Conservation (phyloP, 2,329 filamentous ascomycete species). For the Alternaria brassicae region DNA sequence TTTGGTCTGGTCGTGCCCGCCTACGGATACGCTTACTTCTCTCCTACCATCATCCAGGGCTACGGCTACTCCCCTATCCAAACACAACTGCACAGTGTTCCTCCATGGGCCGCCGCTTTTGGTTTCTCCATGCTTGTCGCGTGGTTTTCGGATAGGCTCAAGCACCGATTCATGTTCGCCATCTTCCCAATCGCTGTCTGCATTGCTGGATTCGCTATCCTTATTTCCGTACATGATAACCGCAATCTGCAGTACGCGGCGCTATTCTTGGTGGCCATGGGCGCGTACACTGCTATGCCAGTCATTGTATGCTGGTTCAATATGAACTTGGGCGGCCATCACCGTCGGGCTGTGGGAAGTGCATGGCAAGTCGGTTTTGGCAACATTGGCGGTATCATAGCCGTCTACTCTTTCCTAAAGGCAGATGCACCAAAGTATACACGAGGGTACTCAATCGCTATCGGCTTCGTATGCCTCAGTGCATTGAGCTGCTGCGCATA, state of each 20-base stretch:
- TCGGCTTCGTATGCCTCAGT: conserved; percentile 75
- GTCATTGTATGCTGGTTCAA: conserved; percentile 69
- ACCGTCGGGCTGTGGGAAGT: conserved; percentile 56
- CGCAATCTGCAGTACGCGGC: conserved; percentile 74
- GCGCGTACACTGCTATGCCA: conserved; percentile 87
- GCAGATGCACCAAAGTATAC: conserved; percentile 72
- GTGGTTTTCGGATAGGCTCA: conserved; percentile 71
- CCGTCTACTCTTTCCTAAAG: conserved; percentile 58
- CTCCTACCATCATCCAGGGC: conserved; percentile 56
- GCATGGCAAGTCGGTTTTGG: conserved; percentile 58
- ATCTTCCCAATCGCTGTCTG: conserved; percentile 71
- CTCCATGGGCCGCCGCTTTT: conserved; percentile 75
- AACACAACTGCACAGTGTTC: conserved; percentile 63
- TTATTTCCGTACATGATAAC: conserved; percentile 75
- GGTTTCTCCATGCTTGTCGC: conserved; percentile 79
- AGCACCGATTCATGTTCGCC: conserved; percentile 78
- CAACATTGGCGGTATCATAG: conserved; percentile 61
- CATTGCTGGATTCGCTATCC: conserved; percentile 77
- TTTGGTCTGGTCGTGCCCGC: conserved; percentile 54
- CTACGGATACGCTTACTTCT: conserved; percentile 58
- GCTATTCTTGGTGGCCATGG: conserved; percentile 81
- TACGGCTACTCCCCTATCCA: conserved; percentile 62
- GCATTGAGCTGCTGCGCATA: conserved; percentile 68
- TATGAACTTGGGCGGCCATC: conserved; percentile 62
- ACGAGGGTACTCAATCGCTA: conserved; percentile 77